Percentiles rank a stretch among this genome's conserved stretches.
These are phyloP conservation scores for Parastagonospora avenae DNA, from an alignment of 2,329 filamentous ascomycete species.

Conservation along the genomic window DNA sequence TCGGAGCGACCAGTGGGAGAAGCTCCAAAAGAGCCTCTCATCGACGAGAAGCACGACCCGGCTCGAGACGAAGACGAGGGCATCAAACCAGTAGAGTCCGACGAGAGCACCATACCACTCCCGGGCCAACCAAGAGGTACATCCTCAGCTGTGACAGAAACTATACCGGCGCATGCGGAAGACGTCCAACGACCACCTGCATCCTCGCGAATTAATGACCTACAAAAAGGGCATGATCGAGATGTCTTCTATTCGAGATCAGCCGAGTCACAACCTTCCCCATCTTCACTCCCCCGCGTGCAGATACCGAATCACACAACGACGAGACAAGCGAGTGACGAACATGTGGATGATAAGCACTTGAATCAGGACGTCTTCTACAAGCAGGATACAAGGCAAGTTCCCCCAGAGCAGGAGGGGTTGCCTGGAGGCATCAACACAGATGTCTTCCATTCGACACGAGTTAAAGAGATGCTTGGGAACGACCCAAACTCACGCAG, in stretches of 20 bases:
- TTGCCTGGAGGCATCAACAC: conserved; percentile 63
- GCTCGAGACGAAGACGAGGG: conserved; percentile 25
- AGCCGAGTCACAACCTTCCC: conserved; percentile 51
- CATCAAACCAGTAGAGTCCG: conserved; percentile 46
- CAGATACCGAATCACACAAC: conserved; percentile 61
- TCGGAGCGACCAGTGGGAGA: conserved; percentile 39
- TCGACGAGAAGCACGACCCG: conserved; percentile 26
- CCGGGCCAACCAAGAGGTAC: conserved; percentile 36
- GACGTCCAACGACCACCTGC: conserved; percentile 47
- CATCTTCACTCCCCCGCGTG: conserved; percentile 59
- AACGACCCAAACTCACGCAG: conserved; percentile 48
- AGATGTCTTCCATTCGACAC: conserved; percentile 66
- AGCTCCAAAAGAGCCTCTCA: conserved; percentile 44
- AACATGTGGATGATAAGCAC: conserved; percentile 47
- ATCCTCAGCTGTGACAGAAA: conserved; percentile 55
- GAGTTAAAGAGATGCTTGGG: conserved; percentile 61
- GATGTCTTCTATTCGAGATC: conserved; percentile 64
- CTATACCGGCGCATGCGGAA: conserved; percentile 59
- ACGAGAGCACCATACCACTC: conserved; percentile 49
- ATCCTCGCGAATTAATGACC: conserved; percentile 25
- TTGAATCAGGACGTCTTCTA: conserved; percentile 64
- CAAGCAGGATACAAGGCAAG: conserved; percentile 26
- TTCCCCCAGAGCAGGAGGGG: conserved; percentile 47
- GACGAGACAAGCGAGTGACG: conserved; percentile 51
- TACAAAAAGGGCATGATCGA: conserved; percentile 51